Evolutionary conservation across 2,329 filamentous ascomycete genomes (phyloP).

Genomic region (Talaromyces sp.): DNA sequence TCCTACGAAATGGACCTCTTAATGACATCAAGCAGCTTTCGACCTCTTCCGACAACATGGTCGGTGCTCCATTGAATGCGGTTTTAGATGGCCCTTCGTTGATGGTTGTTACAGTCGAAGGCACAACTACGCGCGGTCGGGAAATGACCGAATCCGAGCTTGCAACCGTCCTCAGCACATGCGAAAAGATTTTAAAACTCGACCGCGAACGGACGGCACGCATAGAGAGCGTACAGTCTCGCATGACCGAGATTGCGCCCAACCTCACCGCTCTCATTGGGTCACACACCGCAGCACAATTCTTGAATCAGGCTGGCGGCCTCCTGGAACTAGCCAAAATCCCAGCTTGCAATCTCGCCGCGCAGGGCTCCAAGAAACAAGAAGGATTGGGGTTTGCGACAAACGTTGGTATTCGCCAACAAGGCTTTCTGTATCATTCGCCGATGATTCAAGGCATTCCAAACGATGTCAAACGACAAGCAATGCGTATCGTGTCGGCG

Average conservation of each 20-base stretch:
- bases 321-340: conserved; percentile 84
- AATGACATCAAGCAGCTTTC: conserved; percentile 79
- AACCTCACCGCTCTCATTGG: conserved; percentile 89
- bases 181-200: conserved; percentile 80
- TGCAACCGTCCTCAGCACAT: conserved; percentile 67
- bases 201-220: conserved; percentile 81
- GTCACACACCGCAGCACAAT: conserved; percentile 85
- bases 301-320: conserved; percentile 92
- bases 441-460: conserved; percentile 82
- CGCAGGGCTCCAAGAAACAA: conserved; percentile 84
- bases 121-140: conserved; percentile 78
- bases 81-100: conserved; percentile 83
- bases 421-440: conserved; percentile 90
- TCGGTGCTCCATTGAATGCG: conserved; percentile 68
- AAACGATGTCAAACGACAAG: conserved; percentile 82
- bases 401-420: conserved; percentile 83
- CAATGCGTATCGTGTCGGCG: conserved; percentile 87
- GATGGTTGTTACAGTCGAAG: conserved; percentile 95
- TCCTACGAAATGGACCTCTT: conserved; percentile 87
- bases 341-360: conserved; percentile 85
- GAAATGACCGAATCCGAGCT: conserved; percentile 73
- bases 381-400: conserved; percentile 79
- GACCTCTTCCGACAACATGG: conserved; percentile 69
- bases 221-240: conserved; percentile 91
- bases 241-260: conserved; percentile 93